A percentile compares a stretch with the other conserved stretches of the same genome.
phyloP scores from a whole-genome alignment of 163 green algal genomes.

The Chlamydomonas reinhardtii region DNA sequence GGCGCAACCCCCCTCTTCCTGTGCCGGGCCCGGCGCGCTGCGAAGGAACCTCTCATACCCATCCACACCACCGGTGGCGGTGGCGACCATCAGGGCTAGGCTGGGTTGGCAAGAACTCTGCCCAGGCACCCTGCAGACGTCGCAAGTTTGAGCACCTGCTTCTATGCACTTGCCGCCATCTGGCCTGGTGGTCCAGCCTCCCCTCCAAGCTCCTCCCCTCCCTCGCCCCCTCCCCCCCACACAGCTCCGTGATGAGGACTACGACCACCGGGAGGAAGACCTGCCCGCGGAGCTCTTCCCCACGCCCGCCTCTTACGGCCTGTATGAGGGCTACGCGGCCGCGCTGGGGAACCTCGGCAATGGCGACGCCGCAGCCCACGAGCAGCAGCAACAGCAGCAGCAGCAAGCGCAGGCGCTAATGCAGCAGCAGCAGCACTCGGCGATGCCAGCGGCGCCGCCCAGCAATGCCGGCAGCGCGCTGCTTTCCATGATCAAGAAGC shows the following conservation, averaged over 20 bases:
- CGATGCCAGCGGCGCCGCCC: not conserved
- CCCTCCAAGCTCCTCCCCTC: not conserved
- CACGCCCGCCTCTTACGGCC: not conserved
- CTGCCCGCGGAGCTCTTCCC: conserved; percentile 9
- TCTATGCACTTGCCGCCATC: too few species aligned
- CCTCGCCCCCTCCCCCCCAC: too few species aligned
- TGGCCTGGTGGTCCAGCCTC: not conserved
- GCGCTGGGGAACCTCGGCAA: not conserved
- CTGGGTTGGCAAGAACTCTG: too few species aligned
- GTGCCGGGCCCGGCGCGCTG: too few species aligned
- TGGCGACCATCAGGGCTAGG: too few species aligned
- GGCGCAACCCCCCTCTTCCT: too few species aligned
- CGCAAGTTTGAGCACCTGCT: too few species aligned
- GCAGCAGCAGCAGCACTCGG: conserved; percentile 8
- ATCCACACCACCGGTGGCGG: too few species aligned
- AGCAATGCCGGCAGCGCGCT: conserved; percentile 28
- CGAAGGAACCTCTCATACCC: too few species aligned
- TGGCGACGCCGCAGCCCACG: not conserved
- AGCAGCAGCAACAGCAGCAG: conserved; percentile 13
- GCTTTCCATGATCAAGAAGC: conserved; percentile 25
- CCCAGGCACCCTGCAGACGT: too few species aligned
- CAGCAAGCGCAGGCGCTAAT: not conserved
- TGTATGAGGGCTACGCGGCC: not conserved
- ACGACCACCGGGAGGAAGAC: not conserved
- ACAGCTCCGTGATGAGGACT: conserved; percentile 37